These are phyloP conservation scores for Pythium aphanidermatum DNA, from an alignment of 352 stramenopile species.

Conservation along the genomic window DNA sequence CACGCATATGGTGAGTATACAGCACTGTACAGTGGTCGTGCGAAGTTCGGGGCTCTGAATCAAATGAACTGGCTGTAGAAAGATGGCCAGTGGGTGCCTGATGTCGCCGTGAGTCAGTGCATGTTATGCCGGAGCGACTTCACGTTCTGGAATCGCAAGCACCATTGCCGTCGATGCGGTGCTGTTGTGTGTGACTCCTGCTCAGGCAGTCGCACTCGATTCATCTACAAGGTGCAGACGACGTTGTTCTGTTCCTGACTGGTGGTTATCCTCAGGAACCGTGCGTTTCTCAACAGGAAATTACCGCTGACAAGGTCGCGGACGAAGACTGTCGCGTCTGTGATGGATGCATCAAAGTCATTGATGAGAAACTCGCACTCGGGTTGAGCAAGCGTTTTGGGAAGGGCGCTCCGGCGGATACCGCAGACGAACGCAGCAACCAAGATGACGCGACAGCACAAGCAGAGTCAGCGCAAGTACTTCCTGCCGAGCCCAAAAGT, in stretches of 20 bases:
- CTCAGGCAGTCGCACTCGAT: slow-evolving; percentile 71
- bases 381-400: slow-evolving; percentile 71
- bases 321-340: slow-evolving; percentile 73
- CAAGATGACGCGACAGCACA: slow-evolving; percentile 16
- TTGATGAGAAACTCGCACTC: slow-evolving; percentile 80
- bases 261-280: too few relatives aligned
- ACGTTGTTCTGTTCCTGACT: neutral
- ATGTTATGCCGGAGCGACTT: slow-evolving; percentile 85
- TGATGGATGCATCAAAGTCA: slow-evolving; percentile 76
- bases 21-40: too few relatives aligned
- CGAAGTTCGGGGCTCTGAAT: too few relatives aligned
- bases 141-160: slow-evolving; percentile 79
- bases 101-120: slow-evolving; percentile 70
- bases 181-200: slow-evolving; percentile 76
- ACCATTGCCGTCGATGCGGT: slow-evolving; percentile 86
- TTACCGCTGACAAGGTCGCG: slow-evolving; percentile 44
- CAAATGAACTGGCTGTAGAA: too few relatives aligned
- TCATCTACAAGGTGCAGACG: slow-evolving; percentile 70
- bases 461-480: slow-evolving; percentile 2
- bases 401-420: slow-evolving; percentile 25
- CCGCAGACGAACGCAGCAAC: slow-evolving; percentile 29
- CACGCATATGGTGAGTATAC: slow-evolving; percentile 74
- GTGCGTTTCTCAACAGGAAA: slow-evolving; percentile 58
- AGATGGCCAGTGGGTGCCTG: slow-evolving; percentile 80
- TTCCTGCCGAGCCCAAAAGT: slow-evolving; percentile 43